Evolutionary conservation across 2,329 filamentous ascomycete genomes (phyloP), one percentile per base, ranked within the genome.

Genomic region (Aspergillus pseudoviridinutans): DNA sequence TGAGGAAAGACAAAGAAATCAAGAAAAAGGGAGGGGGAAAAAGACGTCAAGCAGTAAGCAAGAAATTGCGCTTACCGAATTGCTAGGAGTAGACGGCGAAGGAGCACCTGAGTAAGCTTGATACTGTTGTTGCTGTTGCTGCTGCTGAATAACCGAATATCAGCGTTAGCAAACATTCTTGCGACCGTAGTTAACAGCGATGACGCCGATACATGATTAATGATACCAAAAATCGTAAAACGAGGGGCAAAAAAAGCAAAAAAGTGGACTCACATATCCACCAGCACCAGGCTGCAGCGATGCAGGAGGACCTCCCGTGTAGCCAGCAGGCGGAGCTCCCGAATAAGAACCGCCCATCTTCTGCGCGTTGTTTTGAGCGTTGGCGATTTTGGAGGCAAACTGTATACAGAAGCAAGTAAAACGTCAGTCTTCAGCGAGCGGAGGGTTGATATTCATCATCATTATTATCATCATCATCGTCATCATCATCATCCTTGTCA

Each of bases 21-120:
- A 53, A 49, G 59, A 51, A 49, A 27, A 54, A 38, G 28, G 24
- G 50, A 47, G 25, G 14, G 52, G 50, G 28, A 28, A 27, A 28
- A 38, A 54, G 27, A 53, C 10, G 38, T 44, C 32, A 59, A 47
- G 49, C 50, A 59, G 50, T 3, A 57, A 52, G 55, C 44, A 54
- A 61, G 59, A 58, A 54, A 62, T 58, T 38, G 58, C 53, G 68
- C 74, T 72, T 76, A 76, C 74, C 68, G 72, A 65, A 56, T 58
- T 59, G 63, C 67, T 68, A 60, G 68, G 66, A 52, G 66, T 53
- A 49, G 66, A 64, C 58, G 69, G 66, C 53, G 61, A 56, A 60
- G 68, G 59, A 50, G 67, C 70, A 65, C 77, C 79, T 65, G 78
- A 79, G 69, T 82, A 85, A 63, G 82, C 79, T 75, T 85, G 82